Evolutionary conservation across 2,329 filamentous ascomycete genomes (phyloP), one percentile per base, ranked within the genome.

Genomic region (Colletotrichum melonis): DNA sequence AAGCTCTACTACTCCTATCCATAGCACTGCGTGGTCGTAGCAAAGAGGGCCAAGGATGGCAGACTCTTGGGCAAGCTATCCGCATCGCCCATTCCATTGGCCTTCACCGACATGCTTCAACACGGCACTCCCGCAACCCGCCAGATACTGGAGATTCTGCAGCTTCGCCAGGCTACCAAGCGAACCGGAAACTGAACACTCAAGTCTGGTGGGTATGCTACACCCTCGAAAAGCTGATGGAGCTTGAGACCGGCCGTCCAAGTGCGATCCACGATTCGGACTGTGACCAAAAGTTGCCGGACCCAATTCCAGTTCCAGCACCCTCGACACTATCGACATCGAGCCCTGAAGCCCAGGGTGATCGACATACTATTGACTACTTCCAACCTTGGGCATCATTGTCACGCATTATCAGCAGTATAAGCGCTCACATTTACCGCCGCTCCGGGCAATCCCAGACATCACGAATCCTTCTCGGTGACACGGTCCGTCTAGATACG

Each of bases 121-220:
- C 69, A 1, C 57, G 59, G n/a, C 35, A 58, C 5, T 26, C 26
- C 2, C 54, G 35, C 1, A 69, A n/a, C 2, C 52, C 65, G 6
- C 65, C 73, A 9, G 38, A 42, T 12, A 22, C 46, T 28, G 57
- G n/a, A 35, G 65, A 32, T 5, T 72, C 57, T 22, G 46, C n/a
- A 26, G 55, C 63, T 4, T 70, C 63, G 4, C 63, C 63, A 1
- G 68, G 68, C 9, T 70, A 64, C 54, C 58, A 60, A 12, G 58
- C 62, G 19, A 83, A 86, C 2, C 79, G 83, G 35, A 86, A 88
- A 75, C 85, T 86, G 3, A 83, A 87, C 1, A 79, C 84, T 14
- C 79, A 87, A 1, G 86, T 88, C 60, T 89, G 88, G 74, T 89
- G 87, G 87, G 84, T 86, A 0, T 88, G 87, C 71, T 88, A 88